Evolutionary conservation across 108 stramenopile genomes (phyloP).

Genomic region (Cyclostephanos tholiformis): DNA sequence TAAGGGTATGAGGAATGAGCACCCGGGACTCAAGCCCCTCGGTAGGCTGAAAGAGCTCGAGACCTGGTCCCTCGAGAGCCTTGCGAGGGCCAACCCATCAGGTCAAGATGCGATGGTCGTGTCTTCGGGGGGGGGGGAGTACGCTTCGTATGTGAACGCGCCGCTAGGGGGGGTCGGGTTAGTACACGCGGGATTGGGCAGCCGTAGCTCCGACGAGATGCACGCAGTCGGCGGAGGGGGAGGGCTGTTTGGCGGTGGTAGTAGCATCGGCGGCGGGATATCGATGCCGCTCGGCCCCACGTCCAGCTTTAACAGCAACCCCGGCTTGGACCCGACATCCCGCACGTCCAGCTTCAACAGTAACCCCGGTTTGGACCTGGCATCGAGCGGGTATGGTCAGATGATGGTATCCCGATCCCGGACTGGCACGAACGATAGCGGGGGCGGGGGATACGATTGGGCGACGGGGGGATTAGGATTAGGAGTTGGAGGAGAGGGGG

Average conservation of each 20-base stretch:
- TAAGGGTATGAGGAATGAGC: slow-evolving; percentile 54
- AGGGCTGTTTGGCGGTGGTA: slow-evolving; percentile 33
- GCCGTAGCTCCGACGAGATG: slow-evolving; percentile 20
- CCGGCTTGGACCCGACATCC: neutral
- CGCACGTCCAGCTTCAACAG: slow-evolving; percentile 8
- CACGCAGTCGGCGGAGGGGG: slow-evolving; percentile 22
- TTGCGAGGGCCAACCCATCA: slow-evolving; percentile 45
- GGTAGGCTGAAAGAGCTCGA: slow-evolving; percentile 76
- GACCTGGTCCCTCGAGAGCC: slow-evolving; percentile 45
- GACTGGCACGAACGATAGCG: slow-evolving; percentile 30
- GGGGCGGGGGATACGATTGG: slow-evolving; percentile 11
- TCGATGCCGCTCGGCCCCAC: neutral
- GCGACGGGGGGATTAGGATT: neutral
- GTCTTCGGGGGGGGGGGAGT: slow-evolving; percentile 33
- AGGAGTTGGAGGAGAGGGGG: slow-evolving; percentile 9
- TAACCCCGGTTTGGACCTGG: neutral
- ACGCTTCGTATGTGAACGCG: neutral
- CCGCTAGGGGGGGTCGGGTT: neutral
- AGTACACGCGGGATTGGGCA: slow-evolving; percentile 5
- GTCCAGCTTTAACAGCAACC: slow-evolving; percentile 1
- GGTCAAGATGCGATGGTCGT: slow-evolving; percentile 17
- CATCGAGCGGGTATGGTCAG: slow-evolving; percentile 5
- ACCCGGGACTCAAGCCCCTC: slow-evolving; percentile 58
- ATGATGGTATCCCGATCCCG: slow-evolving; percentile 1
- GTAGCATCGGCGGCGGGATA: slow-evolving; percentile 2